Evolutionary conservation across 768 basidiomycete species (phyloP).

Genomic region (Grammothele lineata): DNA sequence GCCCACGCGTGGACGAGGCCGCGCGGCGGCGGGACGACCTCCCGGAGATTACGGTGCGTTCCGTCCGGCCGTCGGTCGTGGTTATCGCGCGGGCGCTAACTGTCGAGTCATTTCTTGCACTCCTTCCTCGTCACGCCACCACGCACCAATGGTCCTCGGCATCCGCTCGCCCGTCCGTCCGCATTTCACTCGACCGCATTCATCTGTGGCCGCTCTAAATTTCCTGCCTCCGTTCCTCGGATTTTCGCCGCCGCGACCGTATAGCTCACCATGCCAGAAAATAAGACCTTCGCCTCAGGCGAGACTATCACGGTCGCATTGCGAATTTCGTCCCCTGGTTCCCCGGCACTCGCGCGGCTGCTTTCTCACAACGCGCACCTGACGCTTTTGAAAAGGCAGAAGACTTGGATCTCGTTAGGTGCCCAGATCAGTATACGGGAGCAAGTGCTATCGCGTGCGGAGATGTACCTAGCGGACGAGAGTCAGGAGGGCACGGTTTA

Average conservation of each 20-base stretch:
- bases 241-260: neutral
- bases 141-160: too few species aligned
- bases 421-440: conserved; percentile 27
- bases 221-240: too few species aligned
- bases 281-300: conserved; percentile 35
- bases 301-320: conserved; percentile 36
- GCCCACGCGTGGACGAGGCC: conserved; percentile 4
- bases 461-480: conserved; percentile 24
- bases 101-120: too few species aligned
- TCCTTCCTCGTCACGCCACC: too few species aligned
- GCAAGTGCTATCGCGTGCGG: conserved; percentile 18
- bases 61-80: too few species aligned
- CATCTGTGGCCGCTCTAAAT: too few species aligned
- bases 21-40: conserved; percentile 3
- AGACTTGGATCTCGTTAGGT: conserved; percentile 25
- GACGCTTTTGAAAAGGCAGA: conserved; percentile 33
- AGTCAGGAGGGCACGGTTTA: conserved; percentile 33
- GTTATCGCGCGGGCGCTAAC: neutral
- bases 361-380: conserved; percentile 31
- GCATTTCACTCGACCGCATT: too few species aligned
- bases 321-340: conserved; percentile 31
- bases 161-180: too few species aligned
- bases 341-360: conserved; percentile 36
- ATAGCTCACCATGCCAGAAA: conserved; percentile 37
- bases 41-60: conserved; percentile 8